Evolutionary conservation across 352 stramenopile species (phyloP), one percentile per base, ranked within the genome.

Genomic region (Pythium brassicae): DNA sequence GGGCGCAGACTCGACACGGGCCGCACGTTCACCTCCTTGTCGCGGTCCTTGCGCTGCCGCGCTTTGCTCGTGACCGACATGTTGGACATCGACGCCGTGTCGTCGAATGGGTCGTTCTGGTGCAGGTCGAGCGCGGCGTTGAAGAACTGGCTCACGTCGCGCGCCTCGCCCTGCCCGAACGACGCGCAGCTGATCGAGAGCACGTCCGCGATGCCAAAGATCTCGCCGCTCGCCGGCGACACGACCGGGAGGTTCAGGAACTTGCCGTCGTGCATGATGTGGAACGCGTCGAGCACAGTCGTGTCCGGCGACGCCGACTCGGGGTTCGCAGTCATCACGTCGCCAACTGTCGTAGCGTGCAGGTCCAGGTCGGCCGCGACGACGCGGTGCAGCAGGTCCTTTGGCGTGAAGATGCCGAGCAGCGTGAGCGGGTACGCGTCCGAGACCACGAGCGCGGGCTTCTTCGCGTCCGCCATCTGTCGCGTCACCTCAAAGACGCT

Each of bases 211-310:
- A 94, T 74, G 12, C 86, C 86, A 42, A 89, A 62, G 53, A 96
- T 87, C 49, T 91, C 77, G 5, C 80, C 76, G 8, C 79, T 85
- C 8, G 77, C 61, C 9, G 67, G 66, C 42, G 78, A 79, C 65
- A 98, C 94, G 3, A 99, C 96, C 6, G 97, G 97, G 32, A 99
- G 63, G 53, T 98, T 98, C 23, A 99, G 71, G 65, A 99, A 99
- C 45, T 94, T 96, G 25, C 98, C 95, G 51, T 99, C 96, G 57
- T 98, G 95, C 95, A 99, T 99, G 49, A 98, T 97, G 69, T 99
- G 96, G 63, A 99, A 92, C 0, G 96, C 97, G 59, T 99, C 96
- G 12, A 99, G 63, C 12, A 99, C 88, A 0, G 94, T 97, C 8
- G 96, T 98, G 34, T 98, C 90, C 11, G 92, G 89, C 7, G 74